Evolutionary conservation across 306 rosid species (phyloP).

Genomic region (Styphnolobium japonicum): DNA sequence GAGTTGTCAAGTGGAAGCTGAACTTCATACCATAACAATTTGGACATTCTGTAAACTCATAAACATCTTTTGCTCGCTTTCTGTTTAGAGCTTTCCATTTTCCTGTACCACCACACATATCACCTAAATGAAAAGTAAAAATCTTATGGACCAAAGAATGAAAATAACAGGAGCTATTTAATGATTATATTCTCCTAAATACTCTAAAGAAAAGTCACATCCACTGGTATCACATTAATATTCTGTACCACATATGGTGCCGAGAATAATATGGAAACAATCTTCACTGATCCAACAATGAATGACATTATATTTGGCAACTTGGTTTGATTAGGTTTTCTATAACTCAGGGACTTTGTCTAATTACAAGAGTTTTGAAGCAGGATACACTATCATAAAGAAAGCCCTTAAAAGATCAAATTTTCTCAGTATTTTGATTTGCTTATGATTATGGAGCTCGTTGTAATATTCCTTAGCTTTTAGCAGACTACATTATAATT

Average conservation of each 20-base stretch:
- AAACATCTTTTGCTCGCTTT: conserved; percentile 93
- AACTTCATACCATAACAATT: conserved; percentile 80
- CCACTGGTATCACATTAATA: not conserved
- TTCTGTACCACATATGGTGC: not conserved
- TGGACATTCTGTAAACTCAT: conserved; percentile 93
- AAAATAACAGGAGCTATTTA: not conserved
- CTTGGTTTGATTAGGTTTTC: not conserved
- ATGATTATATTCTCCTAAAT: not conserved
- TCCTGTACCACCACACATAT: conserved; percentile 99
- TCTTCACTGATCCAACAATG: not conserved
- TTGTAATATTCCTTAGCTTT: not conserved
- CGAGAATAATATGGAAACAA: not conserved
- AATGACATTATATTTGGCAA: not conserved
- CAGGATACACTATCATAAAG: not conserved
- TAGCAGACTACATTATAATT: too few relatives aligned
- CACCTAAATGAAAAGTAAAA: conserved; percentile 65
- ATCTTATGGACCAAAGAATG: conserved; percentile 19
- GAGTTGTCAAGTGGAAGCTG: not conserved
- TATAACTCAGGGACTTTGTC: not conserved
- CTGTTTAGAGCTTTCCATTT: conserved; percentile 98
- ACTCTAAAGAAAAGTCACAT: not conserved
- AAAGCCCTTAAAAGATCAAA: not conserved
- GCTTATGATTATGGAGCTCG: not conserved
- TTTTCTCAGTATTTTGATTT: not conserved
- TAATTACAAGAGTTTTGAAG: not conserved